A percentile compares a stretch with the other conserved stretches of the same genome.
These are phyloP conservation scores for Saprolegnia parasitica DNA, from an alignment of 352 stramenopile species.

Conservation along the genomic window DNA sequence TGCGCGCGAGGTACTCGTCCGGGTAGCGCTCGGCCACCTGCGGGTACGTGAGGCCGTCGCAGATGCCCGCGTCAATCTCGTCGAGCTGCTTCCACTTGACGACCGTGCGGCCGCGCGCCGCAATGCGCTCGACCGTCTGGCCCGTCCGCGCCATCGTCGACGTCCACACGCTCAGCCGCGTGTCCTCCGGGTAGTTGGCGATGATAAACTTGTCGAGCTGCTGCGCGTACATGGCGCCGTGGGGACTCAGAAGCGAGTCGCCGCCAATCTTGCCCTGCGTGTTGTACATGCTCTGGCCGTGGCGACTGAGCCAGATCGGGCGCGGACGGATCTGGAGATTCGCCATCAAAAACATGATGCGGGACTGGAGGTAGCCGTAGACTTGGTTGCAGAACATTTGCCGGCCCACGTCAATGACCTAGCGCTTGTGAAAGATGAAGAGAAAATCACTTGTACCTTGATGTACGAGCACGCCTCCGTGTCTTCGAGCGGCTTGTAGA, in stretches of 20 bases:
- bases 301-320: constrained; percentile 95
- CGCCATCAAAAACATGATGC: constrained; percentile 94
- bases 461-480: constrained; percentile 65
- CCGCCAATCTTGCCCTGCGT: constrained; percentile 95
- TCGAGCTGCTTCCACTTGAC: constrained; percentile 91
- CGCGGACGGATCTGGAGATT: constrained; percentile 93
- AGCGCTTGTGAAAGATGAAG: neutral
- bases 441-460: constrained; percentile 32
- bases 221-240: constrained; percentile 91
- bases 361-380: constrained; percentile 79
- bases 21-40: constrained; percentile 94
- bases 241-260: constrained; percentile 89
- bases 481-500: constrained; percentile 63
- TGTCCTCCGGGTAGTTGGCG: constrained; percentile 79
- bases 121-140: constrained; percentile 92
- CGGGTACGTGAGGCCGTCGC: constrained; percentile 97
- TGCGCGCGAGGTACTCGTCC: constrained; percentile 90
- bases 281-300: constrained; percentile 98
- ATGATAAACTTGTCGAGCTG: constrained; percentile 92
- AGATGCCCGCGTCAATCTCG: constrained; percentile 95
- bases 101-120: constrained; percentile 47
- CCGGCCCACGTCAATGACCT: constrained; percentile 67
- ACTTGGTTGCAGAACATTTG: constrained; percentile 84
- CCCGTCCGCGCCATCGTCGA: constrained; percentile 94
- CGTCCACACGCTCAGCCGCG: constrained; percentile 92